Evolutionary conservation across 2,329 filamentous ascomycete species (phyloP), one percentile per base, ranked within the genome.

Genomic region (Cladobotryum mycophilum): DNA sequence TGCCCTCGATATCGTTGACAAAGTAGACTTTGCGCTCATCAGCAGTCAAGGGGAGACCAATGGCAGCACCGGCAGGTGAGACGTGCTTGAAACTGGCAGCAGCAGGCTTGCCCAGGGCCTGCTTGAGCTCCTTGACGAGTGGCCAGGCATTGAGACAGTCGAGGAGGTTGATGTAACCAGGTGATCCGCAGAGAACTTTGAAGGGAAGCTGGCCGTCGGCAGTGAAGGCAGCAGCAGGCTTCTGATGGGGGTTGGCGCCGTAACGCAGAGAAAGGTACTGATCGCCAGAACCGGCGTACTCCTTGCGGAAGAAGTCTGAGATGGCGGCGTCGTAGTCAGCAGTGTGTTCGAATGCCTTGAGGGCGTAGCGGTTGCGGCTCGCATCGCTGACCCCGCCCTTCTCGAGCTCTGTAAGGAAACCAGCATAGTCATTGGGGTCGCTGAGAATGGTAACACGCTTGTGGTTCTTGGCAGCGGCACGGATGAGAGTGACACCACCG

Each of bases 11-110:
- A 66, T 96, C 93, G 64, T 95, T 89, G 53, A 99, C 93, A 78
- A 99, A 96, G 78, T 96, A 99, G 49, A 96, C 93, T 75, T 95
- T 95, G 71, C 88, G 86, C 80, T 99, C 93, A 47, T 88, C 87
- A 38, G 88, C 82, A 57, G 76, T 89, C 57, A 99, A 80, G 18
- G 90, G 89, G 6, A 93, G 84, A 59, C 91, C 93, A 63, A 99
- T 93, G 58, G 93, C 92, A 53, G 92, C 93, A 64, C 93, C 93
- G 41, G 93, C 93, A 17, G 93, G 93, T 9, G 93, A 99, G 56
- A 97, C 93, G 69, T 99, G 93, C 82, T 96, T 99, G 84, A 99
- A 99, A 68, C 89, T 96, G 56, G 93, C 92, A 30, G 93, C 93
- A 48, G 93, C 93, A 34, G 93, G 89, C 69, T 86, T 85, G 60